These are phyloP conservation scores for Talaromyces rugulosus DNA, from an alignment of 2,329 filamentous ascomycete species.

Conservation along the genomic window DNA sequence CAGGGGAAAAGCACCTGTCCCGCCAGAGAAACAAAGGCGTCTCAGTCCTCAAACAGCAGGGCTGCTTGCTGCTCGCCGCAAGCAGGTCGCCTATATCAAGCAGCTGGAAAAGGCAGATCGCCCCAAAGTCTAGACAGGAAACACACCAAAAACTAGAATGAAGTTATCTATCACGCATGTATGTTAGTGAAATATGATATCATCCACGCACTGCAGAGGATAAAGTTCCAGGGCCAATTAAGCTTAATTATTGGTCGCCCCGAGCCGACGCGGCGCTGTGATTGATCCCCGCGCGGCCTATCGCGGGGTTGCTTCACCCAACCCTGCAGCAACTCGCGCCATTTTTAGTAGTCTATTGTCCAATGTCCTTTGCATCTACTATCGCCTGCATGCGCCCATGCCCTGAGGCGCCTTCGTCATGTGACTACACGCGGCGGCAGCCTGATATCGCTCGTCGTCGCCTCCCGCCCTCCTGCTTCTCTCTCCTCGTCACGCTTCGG, in stretches of 20 bases:
- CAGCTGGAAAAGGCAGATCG: not conserved
- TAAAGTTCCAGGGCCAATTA: not conserved
- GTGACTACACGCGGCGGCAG: not conserved
- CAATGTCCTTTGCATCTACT: too few species aligned
- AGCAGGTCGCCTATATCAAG: not conserved
- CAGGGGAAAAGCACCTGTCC: not conserved
- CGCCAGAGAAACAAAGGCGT: not conserved
- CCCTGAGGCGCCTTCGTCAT: not conserved
- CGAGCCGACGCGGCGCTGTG: not conserved
- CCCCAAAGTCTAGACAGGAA: not conserved
- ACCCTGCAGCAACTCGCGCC: not conserved
- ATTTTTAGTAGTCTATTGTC: too few species aligned
- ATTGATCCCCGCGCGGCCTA: not conserved
- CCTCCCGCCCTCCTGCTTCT: constrained; percentile 25
- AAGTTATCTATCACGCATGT: too few species aligned
- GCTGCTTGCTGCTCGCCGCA: not conserved
- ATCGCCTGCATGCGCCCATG: not conserved
- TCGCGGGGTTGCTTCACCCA: not conserved
- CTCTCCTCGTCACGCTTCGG: constrained; percentile 45
- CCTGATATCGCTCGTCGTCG: not conserved
- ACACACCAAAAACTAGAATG: too few species aligned
- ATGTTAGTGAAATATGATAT: not conserved
- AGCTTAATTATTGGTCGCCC: not conserved
- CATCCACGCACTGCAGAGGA: not conserved
- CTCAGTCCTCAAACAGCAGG: not conserved